Percentiles rank a stretch among this genome's conserved stretches.
Evolutionary conservation across 805 yeast species (phyloP).

Genomic region (Clavispora asparagi): DNA sequence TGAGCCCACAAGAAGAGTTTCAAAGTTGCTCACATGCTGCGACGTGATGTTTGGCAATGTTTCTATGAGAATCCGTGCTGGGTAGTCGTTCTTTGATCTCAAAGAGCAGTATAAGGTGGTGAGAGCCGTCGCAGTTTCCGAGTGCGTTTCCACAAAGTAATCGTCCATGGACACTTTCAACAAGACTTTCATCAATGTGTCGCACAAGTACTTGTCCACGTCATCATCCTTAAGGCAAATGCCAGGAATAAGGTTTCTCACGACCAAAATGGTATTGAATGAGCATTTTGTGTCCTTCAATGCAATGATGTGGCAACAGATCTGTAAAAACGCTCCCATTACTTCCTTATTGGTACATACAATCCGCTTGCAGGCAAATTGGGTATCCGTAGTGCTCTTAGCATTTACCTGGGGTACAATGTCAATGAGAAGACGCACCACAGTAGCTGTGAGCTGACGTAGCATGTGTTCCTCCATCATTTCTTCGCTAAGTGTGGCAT

Average conservation of each 20-base stretch:
- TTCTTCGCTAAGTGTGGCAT: slow-evolving; percentile 87
- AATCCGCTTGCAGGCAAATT: slow-evolving; percentile 58
- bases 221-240: slow-evolving; percentile 65
- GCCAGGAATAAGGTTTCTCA: slow-evolving; percentile 68
- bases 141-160: slow-evolving; percentile 79
- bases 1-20: slow-evolving; percentile 56
- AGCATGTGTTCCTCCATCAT: slow-evolving; percentile 97
- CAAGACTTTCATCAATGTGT: slow-evolving; percentile 65
- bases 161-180: slow-evolving; percentile 64
- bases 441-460: slow-evolving; percentile 89
- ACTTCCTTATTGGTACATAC: slow-evolving; percentile 61
- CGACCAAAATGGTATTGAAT: slow-evolving; percentile 78
- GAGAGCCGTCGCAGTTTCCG: slow-evolving; percentile 87
- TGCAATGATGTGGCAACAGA: slow-evolving; percentile 70
- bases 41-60: slow-evolving; percentile 51
- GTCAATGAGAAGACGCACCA: slow-evolving; percentile 81
- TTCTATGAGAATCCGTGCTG: slow-evolving; percentile 54
- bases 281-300: slow-evolving; percentile 91
- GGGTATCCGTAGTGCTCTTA: slow-evolving; percentile 50
- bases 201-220: slow-evolving; percentile 66
- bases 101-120: slow-evolving; percentile 74
- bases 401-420: slow-evolving; percentile 74
- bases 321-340: slow-evolving; percentile 70
- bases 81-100: slow-evolving; percentile 63
- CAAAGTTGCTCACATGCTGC: slow-evolving; percentile 59